These are phyloP conservation scores for Diutina sp. DNA, from an alignment of 1,139 yeast species.

Conservation along the genomic window DNA sequence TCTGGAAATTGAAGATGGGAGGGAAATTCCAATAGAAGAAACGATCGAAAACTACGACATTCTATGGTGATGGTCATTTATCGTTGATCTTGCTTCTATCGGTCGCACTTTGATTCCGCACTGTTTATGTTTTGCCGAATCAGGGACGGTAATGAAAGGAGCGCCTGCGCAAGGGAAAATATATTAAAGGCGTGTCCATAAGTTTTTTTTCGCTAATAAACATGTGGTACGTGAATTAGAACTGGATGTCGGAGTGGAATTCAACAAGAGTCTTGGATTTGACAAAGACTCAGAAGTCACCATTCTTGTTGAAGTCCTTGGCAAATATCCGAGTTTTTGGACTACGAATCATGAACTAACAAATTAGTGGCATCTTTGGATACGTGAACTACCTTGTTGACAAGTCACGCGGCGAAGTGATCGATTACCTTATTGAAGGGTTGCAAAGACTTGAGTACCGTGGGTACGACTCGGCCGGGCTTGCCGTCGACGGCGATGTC, in stretches of 20 bases:
- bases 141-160: neutral
- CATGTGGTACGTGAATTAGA: neutral
- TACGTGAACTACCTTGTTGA: slow-evolving; percentile 93
- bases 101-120: neutral
- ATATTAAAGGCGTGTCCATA: neutral
- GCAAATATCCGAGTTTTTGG: neutral
- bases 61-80: neutral
- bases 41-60: neutral
- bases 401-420: slow-evolving; percentile 82
- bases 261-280: neutral
- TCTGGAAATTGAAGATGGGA: too few species aligned
- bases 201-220: neutral
- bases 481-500: slow-evolving; percentile 85
- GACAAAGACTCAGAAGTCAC: too few species aligned
- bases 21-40: neutral
- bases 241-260: neutral
- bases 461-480: slow-evolving; percentile 96
- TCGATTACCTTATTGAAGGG: slow-evolving; percentile 83
- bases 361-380: slow-evolving; percentile 83
- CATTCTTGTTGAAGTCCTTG: neutral
- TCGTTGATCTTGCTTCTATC: neutral
- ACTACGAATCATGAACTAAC: neutral
- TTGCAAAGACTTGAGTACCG: slow-evolving; percentile 90
- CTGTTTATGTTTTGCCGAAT: neutral
- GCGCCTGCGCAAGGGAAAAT: neutral